Evolutionary conservation across 2,329 filamentous ascomycete species (phyloP).

Genomic region (Aureobasidium vineae): DNA sequence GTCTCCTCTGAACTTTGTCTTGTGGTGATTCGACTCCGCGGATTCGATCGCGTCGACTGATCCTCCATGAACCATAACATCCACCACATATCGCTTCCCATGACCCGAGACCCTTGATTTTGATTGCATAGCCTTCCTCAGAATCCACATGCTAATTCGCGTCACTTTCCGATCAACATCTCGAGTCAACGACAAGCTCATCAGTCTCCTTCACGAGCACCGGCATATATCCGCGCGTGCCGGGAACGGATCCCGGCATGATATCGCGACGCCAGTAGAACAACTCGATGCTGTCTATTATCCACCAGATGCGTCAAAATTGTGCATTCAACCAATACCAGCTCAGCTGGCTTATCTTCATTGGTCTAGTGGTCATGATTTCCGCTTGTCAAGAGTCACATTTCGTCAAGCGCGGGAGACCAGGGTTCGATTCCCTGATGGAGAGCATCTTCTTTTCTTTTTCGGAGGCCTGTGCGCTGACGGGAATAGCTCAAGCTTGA

Average conservation of each 20-base stretch:
- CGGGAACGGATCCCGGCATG: neutral
- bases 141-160: neutral
- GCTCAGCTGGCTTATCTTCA: slow-evolving; percentile 24
- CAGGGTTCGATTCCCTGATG: slow-evolving; percentile 15
- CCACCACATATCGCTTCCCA: neutral
- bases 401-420: slow-evolving; percentile 33
- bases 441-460: neutral
- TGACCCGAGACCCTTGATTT: neutral
- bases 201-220: neutral
- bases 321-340: slow-evolving; percentile 13
- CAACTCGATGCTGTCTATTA: no score
- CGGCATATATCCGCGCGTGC: neutral
- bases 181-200: neutral
- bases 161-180: no score
- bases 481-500: neutral
- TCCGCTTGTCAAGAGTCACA: slow-evolving; percentile 19
- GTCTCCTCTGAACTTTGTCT: neutral
- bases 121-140: neutral
- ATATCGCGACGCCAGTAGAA: neutral
- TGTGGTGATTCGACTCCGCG: neutral
- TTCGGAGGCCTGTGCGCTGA: neutral
- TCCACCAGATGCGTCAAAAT: no score
- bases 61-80: neutral
- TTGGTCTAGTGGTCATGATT: slow-evolving; percentile 26
- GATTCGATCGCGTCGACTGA: neutral